Evolutionary conservation across 2,329 filamentous ascomycete species (phyloP).

Genomic region (Microdochium bolleyi): DNA sequence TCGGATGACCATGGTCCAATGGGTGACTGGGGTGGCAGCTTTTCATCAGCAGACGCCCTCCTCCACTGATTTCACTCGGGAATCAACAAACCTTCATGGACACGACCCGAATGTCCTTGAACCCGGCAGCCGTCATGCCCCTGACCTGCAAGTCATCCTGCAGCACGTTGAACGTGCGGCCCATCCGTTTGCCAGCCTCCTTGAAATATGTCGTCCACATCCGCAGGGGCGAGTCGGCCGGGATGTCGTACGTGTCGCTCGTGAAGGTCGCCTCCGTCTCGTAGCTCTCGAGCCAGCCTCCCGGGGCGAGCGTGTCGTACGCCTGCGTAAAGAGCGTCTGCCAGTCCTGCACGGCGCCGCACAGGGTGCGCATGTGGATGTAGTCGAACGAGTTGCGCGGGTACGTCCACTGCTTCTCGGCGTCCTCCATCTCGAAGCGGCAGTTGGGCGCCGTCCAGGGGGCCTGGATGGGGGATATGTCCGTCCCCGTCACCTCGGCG

Average conservation of each 20-base stretch:
- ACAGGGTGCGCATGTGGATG: conserved; percentile 11
- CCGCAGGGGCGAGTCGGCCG: conserved; percentile 16
- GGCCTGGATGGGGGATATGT: conserved; percentile 14
- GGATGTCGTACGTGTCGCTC: conserved; percentile 18
- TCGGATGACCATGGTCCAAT: conserved; percentile 33
- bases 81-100: conserved; percentile 13
- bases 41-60: neutral
- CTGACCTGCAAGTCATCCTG: conserved; percentile 20
- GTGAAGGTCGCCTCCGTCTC: conserved; percentile 10
- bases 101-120: conserved; percentile 14
- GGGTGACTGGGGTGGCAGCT: conserved; percentile 17
- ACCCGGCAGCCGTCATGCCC: conserved; percentile 19
- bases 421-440: conserved; percentile 12
- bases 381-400: conserved; percentile 8
- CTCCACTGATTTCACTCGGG: too few relatives aligned
- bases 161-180: conserved; percentile 19
- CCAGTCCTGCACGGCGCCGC: conserved; percentile 11
- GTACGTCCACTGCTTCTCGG: conserved; percentile 8
- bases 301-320: conserved; percentile 6
- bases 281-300: conserved; percentile 9
- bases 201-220: conserved; percentile 25
- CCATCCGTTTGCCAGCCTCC: conserved; percentile 22
- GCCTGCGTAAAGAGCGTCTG: conserved; percentile 7
- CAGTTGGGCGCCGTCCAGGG: conserved; percentile 10
- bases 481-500: conserved; percentile 14